Evolutionary conservation across 371 early-diverging fungal genomes (phyloP).

Genomic region (Mucor circinelloides): DNA sequence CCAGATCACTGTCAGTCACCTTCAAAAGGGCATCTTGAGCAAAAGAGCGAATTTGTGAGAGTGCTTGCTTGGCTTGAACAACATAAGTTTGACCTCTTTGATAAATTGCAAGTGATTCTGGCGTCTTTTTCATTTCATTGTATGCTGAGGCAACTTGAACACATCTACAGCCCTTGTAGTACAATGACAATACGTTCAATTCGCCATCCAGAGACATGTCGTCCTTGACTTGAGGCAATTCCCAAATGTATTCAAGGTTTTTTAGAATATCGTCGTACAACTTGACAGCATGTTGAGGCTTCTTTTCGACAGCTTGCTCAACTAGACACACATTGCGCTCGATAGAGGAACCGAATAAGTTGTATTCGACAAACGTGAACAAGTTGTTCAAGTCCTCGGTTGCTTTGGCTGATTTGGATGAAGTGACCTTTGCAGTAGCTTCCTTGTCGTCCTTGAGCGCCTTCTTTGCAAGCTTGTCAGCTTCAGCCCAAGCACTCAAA

Average conservation of each 20-base stretch:
- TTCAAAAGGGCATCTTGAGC: slow-evolving; percentile 40
- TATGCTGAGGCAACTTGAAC: slow-evolving; percentile 60
- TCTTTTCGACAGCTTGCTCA: slow-evolving; percentile 15
- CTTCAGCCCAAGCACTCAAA: slow-evolving; percentile 51
- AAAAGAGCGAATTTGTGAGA: slow-evolving; percentile 36
- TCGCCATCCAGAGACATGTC: slow-evolving; percentile 55
- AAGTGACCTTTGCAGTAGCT: slow-evolving; percentile 70
- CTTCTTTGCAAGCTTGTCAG: slow-evolving; percentile 61
- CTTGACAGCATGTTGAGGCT: slow-evolving; percentile 66
- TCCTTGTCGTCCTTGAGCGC: slow-evolving; percentile 68
- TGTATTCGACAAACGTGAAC: slow-evolving; percentile 61
- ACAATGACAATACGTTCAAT: slow-evolving; percentile 52
- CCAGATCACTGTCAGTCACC: slow-evolving; percentile 46
- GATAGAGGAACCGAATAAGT: slow-evolving; percentile 52
- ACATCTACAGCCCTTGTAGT: slow-evolving; percentile 52
- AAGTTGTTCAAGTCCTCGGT: slow-evolving; percentile 60
- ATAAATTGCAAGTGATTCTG: slow-evolving; percentile 66
- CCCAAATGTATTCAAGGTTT: slow-evolving; percentile 58
- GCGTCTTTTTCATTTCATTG: slow-evolving; percentile 43
- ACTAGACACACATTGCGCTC: slow-evolving; percentile 59
- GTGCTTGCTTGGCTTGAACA: slow-evolving; percentile 47
- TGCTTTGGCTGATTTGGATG: slow-evolving; percentile 69
- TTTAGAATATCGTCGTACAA: slow-evolving; percentile 68
- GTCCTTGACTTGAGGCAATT: slow-evolving; percentile 54
- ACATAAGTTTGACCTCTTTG: slow-evolving; percentile 63